Evolutionary conservation across 164 flowering plant genomes (phyloP).

Genomic region (Houttuynia cordata): DNA sequence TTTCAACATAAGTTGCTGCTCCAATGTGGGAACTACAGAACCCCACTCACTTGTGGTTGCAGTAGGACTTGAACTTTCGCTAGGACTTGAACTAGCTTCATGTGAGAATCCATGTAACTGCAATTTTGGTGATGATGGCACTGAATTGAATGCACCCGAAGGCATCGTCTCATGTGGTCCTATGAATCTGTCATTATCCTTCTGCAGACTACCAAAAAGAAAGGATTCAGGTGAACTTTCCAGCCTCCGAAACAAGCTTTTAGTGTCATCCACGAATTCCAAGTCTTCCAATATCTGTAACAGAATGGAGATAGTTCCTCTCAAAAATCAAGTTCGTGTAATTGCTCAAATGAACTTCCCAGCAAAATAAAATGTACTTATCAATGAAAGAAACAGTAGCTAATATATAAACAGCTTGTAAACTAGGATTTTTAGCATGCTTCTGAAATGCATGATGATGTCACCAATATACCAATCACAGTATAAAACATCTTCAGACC

Average conservation of each 20-base stretch:
- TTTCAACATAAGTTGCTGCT: constrained; percentile 21
- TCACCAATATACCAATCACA: too few species aligned
- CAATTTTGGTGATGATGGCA: constrained; percentile 9
- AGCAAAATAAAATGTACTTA: too few species aligned
- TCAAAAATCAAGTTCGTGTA: neutral
- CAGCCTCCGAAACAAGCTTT: constrained; percentile 22
- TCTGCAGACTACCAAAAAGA: constrained; percentile 9
- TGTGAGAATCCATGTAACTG: constrained; percentile 9
- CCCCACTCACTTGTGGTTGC: constrained; percentile 21
- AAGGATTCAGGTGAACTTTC: constrained; percentile 15
- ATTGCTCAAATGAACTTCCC: too few species aligned
- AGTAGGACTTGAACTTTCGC: constrained; percentile 5
- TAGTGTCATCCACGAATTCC: constrained; percentile 43
- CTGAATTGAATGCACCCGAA: too few species aligned
- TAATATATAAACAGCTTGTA: too few species aligned
- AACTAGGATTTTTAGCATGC: too few species aligned
- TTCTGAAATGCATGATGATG: too few species aligned
- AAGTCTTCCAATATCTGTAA: constrained; percentile 44
- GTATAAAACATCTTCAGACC: too few species aligned
- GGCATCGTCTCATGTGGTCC: neutral
- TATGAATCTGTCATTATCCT: constrained; percentile 13
- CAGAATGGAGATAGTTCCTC: constrained; percentile 3
- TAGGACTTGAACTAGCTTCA: constrained; percentile 10
- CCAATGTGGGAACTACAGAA: constrained; percentile 20
- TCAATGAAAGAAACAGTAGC: too few species aligned